Conservation (phyloP, 306 rosid species). For the Citrullus colocynthis region DNA sequence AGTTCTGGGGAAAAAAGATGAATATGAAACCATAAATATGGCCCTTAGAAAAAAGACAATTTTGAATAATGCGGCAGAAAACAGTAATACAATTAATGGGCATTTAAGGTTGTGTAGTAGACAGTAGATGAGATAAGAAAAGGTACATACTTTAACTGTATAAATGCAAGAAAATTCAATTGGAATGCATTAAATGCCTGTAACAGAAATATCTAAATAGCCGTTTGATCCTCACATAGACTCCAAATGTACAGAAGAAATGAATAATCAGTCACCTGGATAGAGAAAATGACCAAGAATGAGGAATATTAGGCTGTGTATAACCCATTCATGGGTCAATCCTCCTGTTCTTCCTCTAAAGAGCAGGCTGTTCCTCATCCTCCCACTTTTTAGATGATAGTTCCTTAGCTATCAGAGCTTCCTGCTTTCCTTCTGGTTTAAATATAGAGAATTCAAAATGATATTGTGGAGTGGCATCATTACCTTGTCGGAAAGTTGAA, state of each 20-base stretch:
- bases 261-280: background rate
- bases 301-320: conserved; percentile 1
- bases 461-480: conserved; percentile 7
- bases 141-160: background rate
- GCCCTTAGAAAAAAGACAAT: background rate
- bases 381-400: background rate
- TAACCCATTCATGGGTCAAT: background rate
- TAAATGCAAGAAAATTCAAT: background rate
- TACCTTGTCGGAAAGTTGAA: conserved; percentile 16
- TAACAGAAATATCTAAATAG: background rate
- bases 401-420: background rate
- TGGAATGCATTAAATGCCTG: background rate
- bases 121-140: background rate
- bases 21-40: background rate
- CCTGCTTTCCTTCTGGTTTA: conserved; percentile 1
- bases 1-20: background rate
- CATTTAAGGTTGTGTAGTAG: background rate
- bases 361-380: background rate
- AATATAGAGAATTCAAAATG: background rate
- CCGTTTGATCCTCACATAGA: background rate
- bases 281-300: conserved; percentile 1
- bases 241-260: background rate
- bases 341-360: background rate
- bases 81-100: background rate
- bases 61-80: background rate